These are phyloP conservation scores for Dioscorea dumetorum DNA, from an alignment of 106 monocot species.

Conservation along the genomic window DNA sequence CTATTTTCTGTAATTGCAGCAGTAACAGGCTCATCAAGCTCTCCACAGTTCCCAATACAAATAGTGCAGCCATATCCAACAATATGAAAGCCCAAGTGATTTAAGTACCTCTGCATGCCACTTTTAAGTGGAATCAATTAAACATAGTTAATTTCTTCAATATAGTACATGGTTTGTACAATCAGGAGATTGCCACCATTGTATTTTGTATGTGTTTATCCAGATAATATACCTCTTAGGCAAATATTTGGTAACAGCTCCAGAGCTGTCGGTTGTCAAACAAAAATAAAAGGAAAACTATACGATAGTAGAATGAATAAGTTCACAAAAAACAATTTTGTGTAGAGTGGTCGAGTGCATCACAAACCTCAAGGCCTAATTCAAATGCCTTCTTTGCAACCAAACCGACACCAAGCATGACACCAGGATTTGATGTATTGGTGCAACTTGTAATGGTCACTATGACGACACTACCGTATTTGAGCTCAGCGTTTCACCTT, in stretches of 20 bases:
- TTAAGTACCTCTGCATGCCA: constrained; percentile 62
- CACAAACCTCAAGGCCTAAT: constrained; percentile 61
- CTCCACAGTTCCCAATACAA: constrained; percentile 71
- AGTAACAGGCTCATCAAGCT: constrained; percentile 59
- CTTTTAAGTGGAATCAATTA: constrained; percentile 12
- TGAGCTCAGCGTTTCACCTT: constrained; percentile 58
- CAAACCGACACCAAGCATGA: constrained; percentile 74
- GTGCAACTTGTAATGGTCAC: constrained; percentile 75
- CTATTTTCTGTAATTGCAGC: constrained; percentile 63
- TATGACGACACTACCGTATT: constrained; percentile 61
- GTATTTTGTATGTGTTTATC: no score
- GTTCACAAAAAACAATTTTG: neutral
- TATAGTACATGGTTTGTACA: no score
- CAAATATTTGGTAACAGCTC: constrained; percentile 43
- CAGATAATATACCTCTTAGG: constrained; percentile 38
- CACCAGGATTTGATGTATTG: constrained; percentile 73
- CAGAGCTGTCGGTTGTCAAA: neutral
- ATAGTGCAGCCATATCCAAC: constrained; percentile 77
- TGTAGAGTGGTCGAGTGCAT: neutral
- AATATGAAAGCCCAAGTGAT: constrained; percentile 61
- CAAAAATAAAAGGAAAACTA: neutral
- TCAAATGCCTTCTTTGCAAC: constrained; percentile 74
- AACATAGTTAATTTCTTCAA: no score
- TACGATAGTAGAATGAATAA: no score
- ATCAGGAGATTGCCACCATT: no score